Conservation (phyloP, 2,329 filamentous ascomycete species). For the Exophiala sp. region DNA sequence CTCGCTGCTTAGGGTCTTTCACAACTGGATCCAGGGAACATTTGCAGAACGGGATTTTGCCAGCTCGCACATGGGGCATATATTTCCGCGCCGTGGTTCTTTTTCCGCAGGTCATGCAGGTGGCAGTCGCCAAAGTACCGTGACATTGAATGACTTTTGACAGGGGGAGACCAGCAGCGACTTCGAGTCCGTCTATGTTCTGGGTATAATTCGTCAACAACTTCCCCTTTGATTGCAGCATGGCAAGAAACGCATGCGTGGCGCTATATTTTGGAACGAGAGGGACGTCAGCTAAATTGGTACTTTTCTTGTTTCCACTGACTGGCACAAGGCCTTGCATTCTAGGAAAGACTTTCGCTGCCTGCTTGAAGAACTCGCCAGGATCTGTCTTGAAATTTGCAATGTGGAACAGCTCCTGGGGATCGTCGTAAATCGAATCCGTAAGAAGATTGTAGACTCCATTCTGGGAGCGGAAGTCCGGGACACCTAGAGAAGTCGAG, state of each 20-base stretch:
- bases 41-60: conserved; percentile 69
- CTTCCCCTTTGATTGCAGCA: conserved; percentile 83
- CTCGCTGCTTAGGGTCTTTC: conserved; percentile 4
- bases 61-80: conserved; percentile 72
- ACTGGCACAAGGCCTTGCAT: conserved; percentile 33
- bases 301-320: neutral
- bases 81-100: conserved; percentile 72
- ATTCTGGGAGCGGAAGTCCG: conserved; percentile 91
- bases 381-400: conserved; percentile 81
- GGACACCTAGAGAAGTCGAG: conserved; percentile 92
- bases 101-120: conserved; percentile 76
- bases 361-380: conserved; percentile 68
- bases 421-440: conserved; percentile 73
- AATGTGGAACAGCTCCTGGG: conserved; percentile 95
- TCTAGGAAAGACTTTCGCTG: conserved; percentile 73
- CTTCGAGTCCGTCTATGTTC: conserved; percentile 96
- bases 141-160: conserved; percentile 93
- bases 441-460: conserved; percentile 55
- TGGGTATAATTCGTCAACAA: conserved; percentile 96
- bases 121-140: conserved; percentile 89
- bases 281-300: conserved; percentile 2
- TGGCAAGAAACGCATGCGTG: conserved; percentile 87
- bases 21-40: conserved; percentile 18
- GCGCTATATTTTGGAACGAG: conserved; percentile 69
- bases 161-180: conserved; percentile 73